Conservation (phyloP, 768 basidiomycete species). For the Leccinum variicolor region DNA sequence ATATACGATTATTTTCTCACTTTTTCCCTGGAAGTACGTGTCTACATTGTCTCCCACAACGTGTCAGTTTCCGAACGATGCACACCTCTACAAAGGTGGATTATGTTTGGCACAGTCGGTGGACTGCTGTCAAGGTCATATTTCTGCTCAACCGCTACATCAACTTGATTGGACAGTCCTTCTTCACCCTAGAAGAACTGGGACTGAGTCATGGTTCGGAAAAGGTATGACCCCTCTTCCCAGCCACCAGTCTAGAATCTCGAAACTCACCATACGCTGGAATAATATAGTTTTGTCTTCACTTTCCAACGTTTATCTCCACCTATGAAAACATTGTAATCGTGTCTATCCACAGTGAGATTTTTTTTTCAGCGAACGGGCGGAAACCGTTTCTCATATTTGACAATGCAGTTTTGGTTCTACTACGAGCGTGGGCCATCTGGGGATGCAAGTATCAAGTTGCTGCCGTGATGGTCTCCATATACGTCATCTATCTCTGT, state of each 20-base stretch:
- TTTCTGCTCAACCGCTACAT: constrained; percentile 21
- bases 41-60: no score
- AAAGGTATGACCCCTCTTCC: neutral
- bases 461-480: neutral
- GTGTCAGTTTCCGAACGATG: neutral
- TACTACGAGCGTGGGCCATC: neutral
- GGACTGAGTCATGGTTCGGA: constrained; percentile 11
- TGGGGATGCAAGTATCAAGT: neutral
- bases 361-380: neutral
- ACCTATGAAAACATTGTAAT: neutral
- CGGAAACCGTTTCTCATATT: neutral
- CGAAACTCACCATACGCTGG: neutral
- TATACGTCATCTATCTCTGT: neutral
- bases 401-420: neutral
- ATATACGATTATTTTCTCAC: constrained; percentile 18
- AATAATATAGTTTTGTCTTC: neutral
- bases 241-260: neutral
- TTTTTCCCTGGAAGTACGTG: constrained; percentile 13
- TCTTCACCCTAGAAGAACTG: constrained; percentile 9
- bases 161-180: constrained; percentile 7
- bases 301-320: neutral
- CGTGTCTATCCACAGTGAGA: neutral
- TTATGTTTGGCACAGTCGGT: constrained; percentile 9
- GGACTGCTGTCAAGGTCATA: constrained; percentile 6
- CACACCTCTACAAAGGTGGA: neutral